These are phyloP conservation scores for Aspergillus sp. DNA, from an alignment of 2,329 filamentous ascomycete genomes.

Conservation along the genomic window DNA sequence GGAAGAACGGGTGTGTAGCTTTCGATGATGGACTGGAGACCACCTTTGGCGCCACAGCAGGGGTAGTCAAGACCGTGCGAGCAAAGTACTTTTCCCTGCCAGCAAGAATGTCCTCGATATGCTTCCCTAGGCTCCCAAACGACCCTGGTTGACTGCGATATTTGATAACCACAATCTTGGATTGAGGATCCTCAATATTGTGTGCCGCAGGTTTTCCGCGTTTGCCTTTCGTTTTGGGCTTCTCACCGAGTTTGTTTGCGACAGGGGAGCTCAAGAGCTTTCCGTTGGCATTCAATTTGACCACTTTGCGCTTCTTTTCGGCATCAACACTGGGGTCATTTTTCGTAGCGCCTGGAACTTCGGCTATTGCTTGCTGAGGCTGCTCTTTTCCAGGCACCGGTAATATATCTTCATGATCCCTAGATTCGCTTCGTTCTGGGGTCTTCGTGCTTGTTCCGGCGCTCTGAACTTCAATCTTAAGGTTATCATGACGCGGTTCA, in stretches of 20 bases:
- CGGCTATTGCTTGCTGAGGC: background rate
- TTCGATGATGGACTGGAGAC: constrained; percentile 44
- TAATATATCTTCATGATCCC: background rate
- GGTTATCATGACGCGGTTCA: background rate
- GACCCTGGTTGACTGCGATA: constrained; percentile 60
- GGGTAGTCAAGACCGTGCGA: constrained; percentile 24
- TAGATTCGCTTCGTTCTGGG: background rate
- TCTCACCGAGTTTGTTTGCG: constrained; percentile 22
- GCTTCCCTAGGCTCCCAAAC: constrained; percentile 58
- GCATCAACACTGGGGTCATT: background rate
- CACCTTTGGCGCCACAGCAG: constrained; percentile 17
- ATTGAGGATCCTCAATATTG: constrained; percentile 36
- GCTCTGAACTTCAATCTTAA: background rate
- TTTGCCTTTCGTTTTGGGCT: constrained; percentile 27
- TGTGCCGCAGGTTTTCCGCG: constrained; percentile 40
- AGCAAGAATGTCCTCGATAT: constrained; percentile 67
- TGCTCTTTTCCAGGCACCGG: background rate
- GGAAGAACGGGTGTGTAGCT: constrained; percentile 71
- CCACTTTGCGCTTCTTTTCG: constrained; percentile 34
- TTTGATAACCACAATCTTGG: constrained; percentile 57
- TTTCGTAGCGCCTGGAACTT: background rate
- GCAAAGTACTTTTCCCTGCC: constrained; percentile 38
- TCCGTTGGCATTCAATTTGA: constrained; percentile 50
- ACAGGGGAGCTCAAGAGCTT: constrained; percentile 47
- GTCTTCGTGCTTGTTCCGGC: background rate